These are phyloP conservation scores for Diaporthe sp. DNA, from an alignment of 2,329 filamentous ascomycete species.

Conservation along the genomic window DNA sequence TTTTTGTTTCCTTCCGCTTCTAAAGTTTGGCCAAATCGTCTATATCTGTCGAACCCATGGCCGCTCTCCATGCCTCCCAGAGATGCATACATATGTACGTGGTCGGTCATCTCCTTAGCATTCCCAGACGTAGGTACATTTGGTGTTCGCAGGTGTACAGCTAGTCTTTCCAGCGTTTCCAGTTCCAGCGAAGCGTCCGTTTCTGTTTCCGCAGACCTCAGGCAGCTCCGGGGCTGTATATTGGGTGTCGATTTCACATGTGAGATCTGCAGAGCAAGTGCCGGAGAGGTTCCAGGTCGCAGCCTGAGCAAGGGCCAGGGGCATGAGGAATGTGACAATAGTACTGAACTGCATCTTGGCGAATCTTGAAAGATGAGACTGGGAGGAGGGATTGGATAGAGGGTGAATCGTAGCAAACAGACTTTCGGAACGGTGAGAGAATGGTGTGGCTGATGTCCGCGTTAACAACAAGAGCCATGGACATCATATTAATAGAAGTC, in stretches of 20 bases:
- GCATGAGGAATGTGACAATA: neutral
- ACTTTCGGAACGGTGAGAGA: neutral
- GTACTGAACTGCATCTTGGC: conserved; percentile 4
- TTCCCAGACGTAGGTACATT: neutral
- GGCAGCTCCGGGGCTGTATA: neutral
- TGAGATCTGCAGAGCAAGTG: neutral
- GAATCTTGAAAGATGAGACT: neutral
- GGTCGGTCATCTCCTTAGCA: neutral
- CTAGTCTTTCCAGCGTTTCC: neutral
- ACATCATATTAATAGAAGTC: neutral
- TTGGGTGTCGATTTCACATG: neutral
- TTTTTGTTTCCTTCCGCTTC: neutral
- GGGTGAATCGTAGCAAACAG: neutral
- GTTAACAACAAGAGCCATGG: neutral
- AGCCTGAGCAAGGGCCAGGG: neutral
- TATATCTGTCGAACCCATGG: neutral
- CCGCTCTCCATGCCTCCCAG: neutral
- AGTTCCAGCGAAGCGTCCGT: neutral
- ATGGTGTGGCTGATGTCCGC: neutral
- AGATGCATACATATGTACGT: neutral
- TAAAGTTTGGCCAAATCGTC: neutral
- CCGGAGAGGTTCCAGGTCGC: neutral
- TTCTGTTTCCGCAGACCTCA: neutral
- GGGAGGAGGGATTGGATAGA: neutral
- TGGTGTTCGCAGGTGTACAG: neutral